phyloP scores from a whole-genome alignment of 2,329 filamentous ascomycete genomes.

The Lachnellula suecica region DNA sequence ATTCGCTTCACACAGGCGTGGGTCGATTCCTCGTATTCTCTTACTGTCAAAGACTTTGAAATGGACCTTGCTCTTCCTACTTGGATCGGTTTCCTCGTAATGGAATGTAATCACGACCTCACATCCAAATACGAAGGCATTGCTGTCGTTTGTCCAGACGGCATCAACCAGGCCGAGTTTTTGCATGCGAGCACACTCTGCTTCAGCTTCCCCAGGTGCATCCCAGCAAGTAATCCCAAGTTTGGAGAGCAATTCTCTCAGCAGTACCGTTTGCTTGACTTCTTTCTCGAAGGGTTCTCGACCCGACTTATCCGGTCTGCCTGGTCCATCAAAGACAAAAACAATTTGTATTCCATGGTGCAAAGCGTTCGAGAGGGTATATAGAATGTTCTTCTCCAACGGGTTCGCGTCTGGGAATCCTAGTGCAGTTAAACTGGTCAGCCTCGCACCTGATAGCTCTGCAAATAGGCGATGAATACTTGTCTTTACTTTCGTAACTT shows the following conservation, averaged over 20 bases:
- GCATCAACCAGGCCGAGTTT: constrained; percentile 78
- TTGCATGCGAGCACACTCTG: constrained; percentile 86
- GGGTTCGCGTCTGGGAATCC: neutral
- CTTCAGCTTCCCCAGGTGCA: constrained; percentile 90
- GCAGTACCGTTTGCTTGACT: neutral
- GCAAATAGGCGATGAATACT: neutral
- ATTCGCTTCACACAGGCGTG: neutral
- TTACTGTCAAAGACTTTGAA: constrained; percentile 3
- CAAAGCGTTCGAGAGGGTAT: neutral
- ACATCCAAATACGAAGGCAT: constrained; percentile 88
- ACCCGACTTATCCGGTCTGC: too few species aligned
- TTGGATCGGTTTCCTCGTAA: neutral
- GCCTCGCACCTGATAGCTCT: neutral
- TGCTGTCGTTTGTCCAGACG: constrained; percentile 90
- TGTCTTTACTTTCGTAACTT: neutral
- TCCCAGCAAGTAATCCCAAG: constrained; percentile 78
- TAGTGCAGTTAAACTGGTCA: neutral
- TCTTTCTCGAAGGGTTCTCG: neutral
- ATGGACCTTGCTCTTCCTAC: constrained; percentile 2
- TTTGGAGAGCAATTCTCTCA: constrained; percentile 14
- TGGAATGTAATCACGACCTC: constrained; percentile 36
- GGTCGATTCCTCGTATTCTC: neutral
- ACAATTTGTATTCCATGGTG: neutral
- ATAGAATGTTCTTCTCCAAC: neutral
- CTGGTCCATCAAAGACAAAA: neutral